Evolutionary conservation across 2,329 filamentous ascomycete species (phyloP), one percentile per base, ranked within the genome.

Genomic region (Alternaria sp.): DNA sequence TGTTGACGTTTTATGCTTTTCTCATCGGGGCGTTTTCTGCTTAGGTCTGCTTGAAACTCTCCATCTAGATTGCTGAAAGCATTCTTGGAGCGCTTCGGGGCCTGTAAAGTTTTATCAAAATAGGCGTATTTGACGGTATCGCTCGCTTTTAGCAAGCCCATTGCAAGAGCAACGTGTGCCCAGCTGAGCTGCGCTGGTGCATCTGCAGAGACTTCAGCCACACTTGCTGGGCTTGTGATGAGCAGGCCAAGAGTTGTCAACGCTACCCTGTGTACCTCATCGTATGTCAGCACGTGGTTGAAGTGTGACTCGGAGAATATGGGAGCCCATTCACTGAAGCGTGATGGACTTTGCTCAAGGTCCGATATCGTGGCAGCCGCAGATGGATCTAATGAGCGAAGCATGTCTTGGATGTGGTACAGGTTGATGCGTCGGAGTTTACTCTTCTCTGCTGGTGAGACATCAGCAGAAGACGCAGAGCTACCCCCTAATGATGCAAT

Each of bases 341-440:
- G 46, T 71, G 68, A 38, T 47, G 59, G 41, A 53, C 59, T 66
- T 44, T 61, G 53, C 8, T 72, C 66, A 49, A 67, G 62, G n/a
- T 70, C 68, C 63, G 65, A 71, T 60, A 74, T 62, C 57, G 66
- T 61, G 0, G 58, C 61, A 12, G 72, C 63, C 26, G 64, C 68
- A 18, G 66, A 65, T 4, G 81, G 80, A 56, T 81, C 78, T 42
- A 85, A 69, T 28, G 79, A 78, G 9, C 76, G 75, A 36, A 91
- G 80, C 86, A 91, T 89, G 57, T 86, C 84, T 67, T 86, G 84
- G 2, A 91, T 79, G 73, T 91, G 88, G 11, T 88, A 82, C 57
- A 89, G 80, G 66, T 92, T 91, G 64, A 91, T 87, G 36, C 82
- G 82, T 54, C 58, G 62, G 38, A 70, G 71, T 54, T 75, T 79